phyloP scores from a whole-genome alignment of 2,329 filamentous ascomycete genomes.

The Dothistroma septosporum region DNA sequence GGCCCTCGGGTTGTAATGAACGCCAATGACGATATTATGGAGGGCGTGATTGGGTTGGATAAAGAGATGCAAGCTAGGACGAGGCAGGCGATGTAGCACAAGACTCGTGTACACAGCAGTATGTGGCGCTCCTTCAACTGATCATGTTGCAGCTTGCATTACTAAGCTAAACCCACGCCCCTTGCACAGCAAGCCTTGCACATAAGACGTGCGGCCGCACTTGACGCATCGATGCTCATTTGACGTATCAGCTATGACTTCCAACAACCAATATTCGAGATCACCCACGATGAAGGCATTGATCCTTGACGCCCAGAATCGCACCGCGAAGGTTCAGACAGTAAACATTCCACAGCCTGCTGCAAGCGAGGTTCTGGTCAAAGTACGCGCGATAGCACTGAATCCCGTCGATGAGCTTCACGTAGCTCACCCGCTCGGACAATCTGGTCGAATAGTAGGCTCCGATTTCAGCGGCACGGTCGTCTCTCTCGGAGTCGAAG shows the following conservation, averaged over 20 bases:
- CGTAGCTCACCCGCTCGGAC: constrained; percentile 34
- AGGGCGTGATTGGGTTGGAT: constrained; percentile 23
- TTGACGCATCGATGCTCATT: not conserved
- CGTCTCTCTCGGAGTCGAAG: constrained; percentile 12
- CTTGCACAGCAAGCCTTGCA: not conserved
- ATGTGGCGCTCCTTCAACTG: not conserved
- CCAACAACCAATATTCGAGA: not conserved
- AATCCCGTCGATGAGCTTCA: constrained; percentile 38
- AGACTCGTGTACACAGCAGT: not conserved
- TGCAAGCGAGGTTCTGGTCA: constrained; percentile 25
- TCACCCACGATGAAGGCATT: not conserved
- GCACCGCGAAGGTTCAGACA: not conserved
- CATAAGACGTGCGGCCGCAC: too few relatives aligned
- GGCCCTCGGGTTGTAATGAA: constrained; percentile 34
- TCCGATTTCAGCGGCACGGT: constrained; percentile 43
- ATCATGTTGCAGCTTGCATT: not conserved
- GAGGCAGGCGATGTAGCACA: not conserved
- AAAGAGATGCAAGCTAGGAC: constrained; percentile 1
- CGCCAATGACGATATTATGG: constrained; percentile 27
- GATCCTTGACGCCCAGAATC: not conserved
- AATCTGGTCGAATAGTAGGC: constrained; percentile 33
- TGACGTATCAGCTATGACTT: not conserved
- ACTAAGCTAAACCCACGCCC: not conserved
- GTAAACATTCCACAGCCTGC: not conserved
- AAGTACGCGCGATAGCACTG: constrained; percentile 30